These are phyloP conservation scores for Tylopilus felleus DNA, from an alignment of 768 basidiomycete genomes.

Conservation along the genomic window DNA sequence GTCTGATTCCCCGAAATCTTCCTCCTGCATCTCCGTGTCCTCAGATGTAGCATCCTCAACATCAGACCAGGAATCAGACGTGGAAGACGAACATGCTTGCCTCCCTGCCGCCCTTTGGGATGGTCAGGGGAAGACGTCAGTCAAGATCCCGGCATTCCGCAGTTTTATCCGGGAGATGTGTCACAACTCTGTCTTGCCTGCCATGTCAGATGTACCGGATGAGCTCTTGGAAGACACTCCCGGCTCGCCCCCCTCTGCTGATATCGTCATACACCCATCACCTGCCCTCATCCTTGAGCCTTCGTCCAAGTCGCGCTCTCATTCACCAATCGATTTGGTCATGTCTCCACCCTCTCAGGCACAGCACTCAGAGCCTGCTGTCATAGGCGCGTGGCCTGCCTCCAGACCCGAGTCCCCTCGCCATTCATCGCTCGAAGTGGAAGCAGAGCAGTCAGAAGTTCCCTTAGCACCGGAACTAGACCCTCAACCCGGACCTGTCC, in stretches of 20 bases:
- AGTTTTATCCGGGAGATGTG: conserved; percentile 31
- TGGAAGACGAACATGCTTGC: conserved; percentile 44
- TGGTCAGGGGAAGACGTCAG: conserved; percentile 9
- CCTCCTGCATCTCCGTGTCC: conserved; percentile 43
- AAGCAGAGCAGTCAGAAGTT: conserved; percentile 8
- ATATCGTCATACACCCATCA: conserved; percentile 8
- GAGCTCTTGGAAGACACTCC: conserved; percentile 10
- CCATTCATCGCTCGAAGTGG: conserved; percentile 14
- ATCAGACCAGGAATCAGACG: conserved; percentile 47
- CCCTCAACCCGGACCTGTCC: conserved; percentile 5
- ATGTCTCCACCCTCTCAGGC: conserved; percentile 30
- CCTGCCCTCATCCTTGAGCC: conserved; percentile 19
- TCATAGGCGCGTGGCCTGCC: conserved; percentile 44
- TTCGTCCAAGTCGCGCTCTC: conserved; percentile 34
- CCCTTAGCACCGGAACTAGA: neutral
- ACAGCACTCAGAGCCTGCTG: conserved; percentile 33
- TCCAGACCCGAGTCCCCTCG: conserved; percentile 36
- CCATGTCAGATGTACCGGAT: conserved; percentile 7
- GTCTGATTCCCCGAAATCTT: conserved; percentile 26
- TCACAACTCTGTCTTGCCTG: conserved; percentile 9
- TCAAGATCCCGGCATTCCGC: conserved; percentile 33
- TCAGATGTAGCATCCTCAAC: conserved; percentile 29
- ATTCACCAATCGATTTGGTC: conserved; percentile 48
- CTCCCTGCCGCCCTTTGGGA: conserved; percentile 14
- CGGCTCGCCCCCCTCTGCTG: conserved; percentile 5